Evolutionary conservation across 2,329 filamentous ascomycete genomes (phyloP).

Genomic region (Fusarium sp.): DNA sequence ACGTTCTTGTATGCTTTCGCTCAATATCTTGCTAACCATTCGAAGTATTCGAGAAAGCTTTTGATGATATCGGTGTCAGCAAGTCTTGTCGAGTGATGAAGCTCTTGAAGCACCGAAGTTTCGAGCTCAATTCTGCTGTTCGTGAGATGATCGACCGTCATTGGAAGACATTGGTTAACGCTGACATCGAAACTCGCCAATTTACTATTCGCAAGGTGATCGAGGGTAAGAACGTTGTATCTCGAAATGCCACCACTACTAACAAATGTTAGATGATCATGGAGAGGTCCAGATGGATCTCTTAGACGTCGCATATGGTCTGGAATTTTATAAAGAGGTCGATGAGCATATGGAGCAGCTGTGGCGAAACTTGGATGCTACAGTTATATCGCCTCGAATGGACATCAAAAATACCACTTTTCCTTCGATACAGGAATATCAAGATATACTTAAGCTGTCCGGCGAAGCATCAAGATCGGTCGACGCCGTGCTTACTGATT

Average conservation of each 20-base stretch:
- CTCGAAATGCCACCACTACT: constrained; percentile 1
- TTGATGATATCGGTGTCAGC: constrained; percentile 69
- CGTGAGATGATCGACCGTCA: constrained; percentile 72
- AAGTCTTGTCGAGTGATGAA: constrained; percentile 71
- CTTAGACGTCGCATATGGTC: constrained; percentile 64
- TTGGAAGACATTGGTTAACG: constrained; percentile 76
- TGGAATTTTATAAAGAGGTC: constrained; percentile 70
- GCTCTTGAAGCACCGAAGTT: constrained; percentile 72
- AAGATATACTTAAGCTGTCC: constrained; percentile 56
- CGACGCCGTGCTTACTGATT: constrained; percentile 63
- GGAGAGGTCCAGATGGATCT: constrained; percentile 57
- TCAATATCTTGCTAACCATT: constrained; percentile 22
- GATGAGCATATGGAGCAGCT: constrained; percentile 69
- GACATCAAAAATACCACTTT: constrained; percentile 50
- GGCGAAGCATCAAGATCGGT: constrained; percentile 59
- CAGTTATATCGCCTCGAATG: constrained; percentile 70
- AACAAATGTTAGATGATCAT: constrained; percentile 55
- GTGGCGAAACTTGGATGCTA: constrained; percentile 71
- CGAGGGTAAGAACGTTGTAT: constrained; percentile 57
- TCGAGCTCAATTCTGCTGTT: constrained; percentile 73
- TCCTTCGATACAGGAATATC: constrained; percentile 55
- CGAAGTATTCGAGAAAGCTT: constrained; percentile 65
- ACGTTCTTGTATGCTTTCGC: constrained; percentile 39
- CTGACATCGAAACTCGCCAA: constrained; percentile 66
- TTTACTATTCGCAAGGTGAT: constrained; percentile 67